phyloP scores from a whole-genome alignment of 164 flowering plant species.

The Platanus orientalis region DNA sequence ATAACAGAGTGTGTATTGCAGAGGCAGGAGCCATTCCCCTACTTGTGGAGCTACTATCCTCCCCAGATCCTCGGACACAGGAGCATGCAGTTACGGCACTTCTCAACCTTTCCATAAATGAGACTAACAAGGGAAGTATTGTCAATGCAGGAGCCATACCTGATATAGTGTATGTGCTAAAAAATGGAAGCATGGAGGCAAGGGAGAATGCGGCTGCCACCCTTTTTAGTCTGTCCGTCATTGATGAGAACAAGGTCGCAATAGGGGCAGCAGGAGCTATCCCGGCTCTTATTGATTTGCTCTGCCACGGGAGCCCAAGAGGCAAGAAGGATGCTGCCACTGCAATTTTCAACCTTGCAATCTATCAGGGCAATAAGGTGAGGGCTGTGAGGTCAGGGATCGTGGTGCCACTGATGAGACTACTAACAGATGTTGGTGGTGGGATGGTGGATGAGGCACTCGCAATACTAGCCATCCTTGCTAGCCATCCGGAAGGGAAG shows the following conservation, averaged over 20 bases:
- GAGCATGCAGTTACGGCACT: slow-evolving; percentile 99
- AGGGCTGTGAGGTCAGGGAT: slow-evolving; percentile 87
- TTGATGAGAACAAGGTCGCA: slow-evolving; percentile 87
- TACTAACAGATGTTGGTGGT: slow-evolving; percentile 72
- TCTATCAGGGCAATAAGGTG: slow-evolving; percentile 86
- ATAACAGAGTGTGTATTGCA: slow-evolving; percentile 74
- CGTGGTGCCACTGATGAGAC: slow-evolving; percentile 59
- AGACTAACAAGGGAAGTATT: slow-evolving; percentile 73
- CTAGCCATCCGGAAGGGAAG: slow-evolving; percentile 82
- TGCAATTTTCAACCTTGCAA: slow-evolving; percentile 82
- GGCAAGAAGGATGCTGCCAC: slow-evolving; percentile 99
- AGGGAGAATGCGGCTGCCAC: slow-evolving; percentile 97
- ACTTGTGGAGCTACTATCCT: slow-evolving; percentile 65
- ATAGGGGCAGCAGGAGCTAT: slow-evolving; percentile 93
- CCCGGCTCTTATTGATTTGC: slow-evolving; percentile 66
- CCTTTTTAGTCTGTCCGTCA: slow-evolving; percentile 85
- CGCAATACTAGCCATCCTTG: slow-evolving; percentile 79
- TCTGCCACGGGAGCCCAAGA: slow-evolving; percentile 83
- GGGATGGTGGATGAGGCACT: slow-evolving; percentile 97
- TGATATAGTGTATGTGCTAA: slow-evolving; percentile 74
- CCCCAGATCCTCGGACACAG: slow-evolving; percentile 66
- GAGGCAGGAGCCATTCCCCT: slow-evolving; percentile 87
- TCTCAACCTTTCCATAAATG: slow-evolving; percentile 85
- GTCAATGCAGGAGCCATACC: slow-evolving; percentile 86
- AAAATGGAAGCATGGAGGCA: slow-evolving; percentile 84